These are phyloP conservation scores for Nadsonia commutata DNA, from an alignment of 1,139 yeast species.

Conservation along the genomic window DNA sequence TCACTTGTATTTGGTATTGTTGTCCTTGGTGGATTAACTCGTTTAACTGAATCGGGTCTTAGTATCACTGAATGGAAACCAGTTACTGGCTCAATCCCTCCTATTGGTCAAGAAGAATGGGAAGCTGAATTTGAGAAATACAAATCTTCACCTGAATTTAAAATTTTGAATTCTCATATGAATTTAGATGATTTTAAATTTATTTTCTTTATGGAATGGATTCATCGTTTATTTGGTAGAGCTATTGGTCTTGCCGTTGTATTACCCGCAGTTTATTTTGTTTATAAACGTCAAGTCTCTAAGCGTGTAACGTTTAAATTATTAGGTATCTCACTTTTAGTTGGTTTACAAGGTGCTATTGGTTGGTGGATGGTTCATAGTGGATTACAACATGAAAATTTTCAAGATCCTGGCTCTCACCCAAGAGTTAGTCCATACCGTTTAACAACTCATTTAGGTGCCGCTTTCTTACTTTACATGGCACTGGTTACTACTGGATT, in stretches of 20 bases:
- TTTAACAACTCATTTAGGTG: conserved; percentile 84
- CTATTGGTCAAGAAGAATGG: conserved; percentile 71
- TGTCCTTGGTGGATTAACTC: conserved; percentile 88
- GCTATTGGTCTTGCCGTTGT: conserved; percentile 73
- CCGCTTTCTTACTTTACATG: conserved; percentile 77
- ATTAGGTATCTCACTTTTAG: conserved; percentile 53
- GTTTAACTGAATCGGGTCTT: conserved; percentile 89
- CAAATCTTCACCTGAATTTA: conserved; percentile 78
- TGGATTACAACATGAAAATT: conserved; percentile 72
- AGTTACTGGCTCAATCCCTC: conserved; percentile 88
- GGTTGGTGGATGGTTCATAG: conserved; percentile 99
- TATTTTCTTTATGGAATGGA: conserved; percentile 96
- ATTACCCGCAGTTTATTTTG: conserved; percentile 74
- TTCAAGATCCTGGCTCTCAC: conserved; percentile 61
- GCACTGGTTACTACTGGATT: conserved; percentile 87
- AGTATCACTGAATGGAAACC: conserved; percentile 99
- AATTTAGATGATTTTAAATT: conserved; percentile 88
- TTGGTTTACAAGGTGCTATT: conserved; percentile 88
- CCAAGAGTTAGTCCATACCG: conserved; percentile 97
- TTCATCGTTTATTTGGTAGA: conserved; percentile 84
- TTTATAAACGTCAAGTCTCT: conserved; percentile 51
- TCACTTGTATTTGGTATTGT: conserved; percentile 89
- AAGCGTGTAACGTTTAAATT: conserved; percentile 54
- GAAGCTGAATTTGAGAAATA: conserved; percentile 69
- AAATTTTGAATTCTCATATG: conserved; percentile 77